Evolutionary conservation across 805 yeast species (phyloP).

Genomic region (Metschnikowia kunwiensis): DNA sequence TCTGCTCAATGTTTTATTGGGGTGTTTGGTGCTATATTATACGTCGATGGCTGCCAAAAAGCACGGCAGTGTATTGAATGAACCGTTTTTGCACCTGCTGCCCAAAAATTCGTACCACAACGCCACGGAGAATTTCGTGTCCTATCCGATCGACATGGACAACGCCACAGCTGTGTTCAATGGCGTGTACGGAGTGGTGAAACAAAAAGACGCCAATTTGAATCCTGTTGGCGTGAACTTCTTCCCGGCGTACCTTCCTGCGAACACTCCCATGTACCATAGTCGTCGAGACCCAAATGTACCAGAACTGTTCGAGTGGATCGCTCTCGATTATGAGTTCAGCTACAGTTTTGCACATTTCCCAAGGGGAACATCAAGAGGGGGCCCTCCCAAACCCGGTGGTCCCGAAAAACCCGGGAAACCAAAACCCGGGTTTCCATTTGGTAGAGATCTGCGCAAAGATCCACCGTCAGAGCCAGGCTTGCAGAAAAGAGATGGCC

Average conservation of each 20-base stretch:
- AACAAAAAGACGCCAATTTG: slow-evolving; percentile 49
- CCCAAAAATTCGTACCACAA: not conserved
- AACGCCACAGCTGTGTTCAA: slow-evolving; percentile 59
- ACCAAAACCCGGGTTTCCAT: slow-evolving; percentile 1
- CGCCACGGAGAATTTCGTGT: slow-evolving; percentile 3
- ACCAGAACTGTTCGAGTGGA: slow-evolving; percentile 55
- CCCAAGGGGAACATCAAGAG: slow-evolving; percentile 11
- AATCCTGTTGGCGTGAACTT: slow-evolving; percentile 56
- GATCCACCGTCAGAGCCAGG: slow-evolving; percentile 1
- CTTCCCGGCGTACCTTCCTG: slow-evolving; percentile 59
- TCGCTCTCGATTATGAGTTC: slow-evolving; percentile 63
- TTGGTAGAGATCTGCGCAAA: slow-evolving; percentile 1
- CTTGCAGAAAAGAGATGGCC: slow-evolving; percentile 2
- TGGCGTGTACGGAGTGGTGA: slow-evolving; percentile 50
- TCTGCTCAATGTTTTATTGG: not conserved
- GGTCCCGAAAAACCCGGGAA: slow-evolving; percentile 1
- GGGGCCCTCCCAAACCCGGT: slow-evolving; percentile 1
- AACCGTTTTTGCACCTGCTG: not conserved
- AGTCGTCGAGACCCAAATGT: slow-evolving; percentile 40
- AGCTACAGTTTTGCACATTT: slow-evolving; percentile 47
- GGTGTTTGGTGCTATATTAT: not conserved
- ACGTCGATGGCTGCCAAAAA: not conserved
- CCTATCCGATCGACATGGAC: slow-evolving; percentile 33
- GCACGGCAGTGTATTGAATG: not conserved
- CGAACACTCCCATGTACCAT: slow-evolving; percentile 57